phyloP scores from a whole-genome alignment of 2,329 filamentous ascomycete species.

The Penicillium digitatum region DNA sequence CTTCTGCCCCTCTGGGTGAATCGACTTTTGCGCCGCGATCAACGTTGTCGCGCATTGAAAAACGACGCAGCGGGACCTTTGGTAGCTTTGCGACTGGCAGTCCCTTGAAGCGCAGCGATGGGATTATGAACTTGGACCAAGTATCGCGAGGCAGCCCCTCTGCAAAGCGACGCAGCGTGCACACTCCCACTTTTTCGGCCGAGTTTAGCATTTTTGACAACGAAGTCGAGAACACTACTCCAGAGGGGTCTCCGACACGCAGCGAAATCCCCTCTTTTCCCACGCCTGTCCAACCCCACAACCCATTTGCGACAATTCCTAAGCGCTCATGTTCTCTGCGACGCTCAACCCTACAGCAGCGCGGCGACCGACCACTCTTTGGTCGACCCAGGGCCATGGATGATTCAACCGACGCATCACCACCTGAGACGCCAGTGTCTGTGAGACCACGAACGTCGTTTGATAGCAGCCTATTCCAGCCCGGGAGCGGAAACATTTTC shows the following conservation, averaged over 20 bases:
- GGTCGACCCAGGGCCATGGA: constrained; percentile 33
- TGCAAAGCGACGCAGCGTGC: constrained; percentile 83
- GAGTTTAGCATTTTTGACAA: constrained; percentile 74
- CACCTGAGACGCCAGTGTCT: constrained; percentile 54
- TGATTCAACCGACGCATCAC: constrained; percentile 49
- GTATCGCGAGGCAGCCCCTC: constrained; percentile 76
- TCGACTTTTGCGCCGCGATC: constrained; percentile 33
- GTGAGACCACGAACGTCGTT: constrained; percentile 69
- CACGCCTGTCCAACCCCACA: constrained; percentile 38
- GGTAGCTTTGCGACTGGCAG: constrained; percentile 60
- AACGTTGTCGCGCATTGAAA: constrained; percentile 47
- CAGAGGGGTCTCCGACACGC: constrained; percentile 24
- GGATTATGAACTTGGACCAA: constrained; percentile 81
- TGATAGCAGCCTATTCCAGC: constrained; percentile 67
- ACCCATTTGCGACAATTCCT: constrained; percentile 55
- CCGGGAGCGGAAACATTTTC: constrained; percentile 63
- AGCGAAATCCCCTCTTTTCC: constrained; percentile 28
- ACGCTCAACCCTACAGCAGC: constrained; percentile 83
- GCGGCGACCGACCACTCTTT: constrained; percentile 63
- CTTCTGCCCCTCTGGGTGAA: constrained; percentile 20
- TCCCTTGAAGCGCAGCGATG: constrained; percentile 87
- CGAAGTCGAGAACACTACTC: constrained; percentile 17
- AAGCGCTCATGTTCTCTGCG: constrained; percentile 73
- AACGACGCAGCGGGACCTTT: constrained; percentile 47
- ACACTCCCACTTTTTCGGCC: constrained; percentile 62